Conservation (phyloP, 805 yeast species). For the Debaryomyces castellii region DNA sequence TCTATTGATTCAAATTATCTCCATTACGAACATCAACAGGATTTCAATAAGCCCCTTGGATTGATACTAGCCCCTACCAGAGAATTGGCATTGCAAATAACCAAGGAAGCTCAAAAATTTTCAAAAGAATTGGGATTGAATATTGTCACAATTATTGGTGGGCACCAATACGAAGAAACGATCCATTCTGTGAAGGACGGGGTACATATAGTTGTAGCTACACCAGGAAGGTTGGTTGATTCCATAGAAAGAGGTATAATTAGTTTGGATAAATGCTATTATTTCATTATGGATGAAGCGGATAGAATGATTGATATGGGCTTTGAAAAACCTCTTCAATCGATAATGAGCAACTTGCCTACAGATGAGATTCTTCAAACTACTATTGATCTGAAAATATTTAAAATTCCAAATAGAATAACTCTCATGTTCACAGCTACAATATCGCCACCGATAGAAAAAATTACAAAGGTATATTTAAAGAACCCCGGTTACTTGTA, state of each 20-base stretch:
- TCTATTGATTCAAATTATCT: constrained; percentile 32
- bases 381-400: constrained; percentile 39
- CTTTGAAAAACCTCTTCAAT: constrained; percentile 75
- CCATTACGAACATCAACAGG: constrained; percentile 41
- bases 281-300: constrained; percentile 86
- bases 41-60: constrained; percentile 68
- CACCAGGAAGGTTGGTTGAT: constrained; percentile 91
- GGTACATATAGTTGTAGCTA: constrained; percentile 82
- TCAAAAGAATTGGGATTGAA: constrained; percentile 39
- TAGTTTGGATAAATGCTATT: constrained; percentile 58
- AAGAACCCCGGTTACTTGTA: constrained; percentile 59
- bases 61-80: constrained; percentile 88
- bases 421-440: constrained; percentile 96
- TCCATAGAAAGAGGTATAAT: constrained; percentile 68
- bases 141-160: constrained; percentile 79
- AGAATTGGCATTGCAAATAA: constrained; percentile 88
- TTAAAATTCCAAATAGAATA: constrained; percentile 41
- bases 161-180: constrained; percentile 80
- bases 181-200: constrained; percentile 57
- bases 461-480: constrained; percentile 62
- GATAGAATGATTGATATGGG: constrained; percentile 96
- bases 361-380: constrained; percentile 20
- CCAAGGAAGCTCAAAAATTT: constrained; percentile 59
- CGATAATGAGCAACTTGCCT: constrained; percentile 59
- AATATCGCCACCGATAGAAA: constrained; percentile 72